Evolutionary conservation across 169 alveolate species (phyloP).

Genomic region (Babesia divergens): DNA sequence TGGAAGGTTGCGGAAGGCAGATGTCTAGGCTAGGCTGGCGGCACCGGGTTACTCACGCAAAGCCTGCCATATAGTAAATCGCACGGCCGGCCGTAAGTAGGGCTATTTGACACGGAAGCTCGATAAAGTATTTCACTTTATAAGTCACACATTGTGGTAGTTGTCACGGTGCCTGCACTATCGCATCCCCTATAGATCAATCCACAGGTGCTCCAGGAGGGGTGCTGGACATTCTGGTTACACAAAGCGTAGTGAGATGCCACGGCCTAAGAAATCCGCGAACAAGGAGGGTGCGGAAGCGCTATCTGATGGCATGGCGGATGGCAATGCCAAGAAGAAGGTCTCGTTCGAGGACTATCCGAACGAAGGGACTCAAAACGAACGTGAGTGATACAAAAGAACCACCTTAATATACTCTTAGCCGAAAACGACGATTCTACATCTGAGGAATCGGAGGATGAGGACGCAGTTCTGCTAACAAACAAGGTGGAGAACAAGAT

Average conservation of each 20-base stretch:
- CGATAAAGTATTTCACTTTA: too few relatives aligned
- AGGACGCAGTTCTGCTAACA: conserved; percentile 72
- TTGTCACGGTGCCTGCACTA: too few relatives aligned
- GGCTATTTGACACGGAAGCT: too few relatives aligned
- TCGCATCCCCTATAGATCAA: too few relatives aligned
- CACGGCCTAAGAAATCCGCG: not conserved
- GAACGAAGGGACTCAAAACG: not conserved
- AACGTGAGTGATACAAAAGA: not conserved
- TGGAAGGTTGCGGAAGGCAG: too few relatives aligned
- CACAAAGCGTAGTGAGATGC: not conserved
- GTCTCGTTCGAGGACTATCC: not conserved
- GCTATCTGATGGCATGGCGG: not conserved
- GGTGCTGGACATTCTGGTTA: too few relatives aligned
- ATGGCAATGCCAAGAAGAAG: not conserved
- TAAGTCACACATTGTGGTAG: too few relatives aligned
- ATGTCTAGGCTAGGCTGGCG: too few relatives aligned
- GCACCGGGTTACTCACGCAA: too few relatives aligned
- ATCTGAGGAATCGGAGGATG: conserved; percentile 72
- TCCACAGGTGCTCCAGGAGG: too few relatives aligned
- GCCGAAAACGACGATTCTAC: not conserved
- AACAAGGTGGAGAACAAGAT: conserved; percentile 73
- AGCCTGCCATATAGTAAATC: too few relatives aligned
- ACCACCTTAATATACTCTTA: not conserved
- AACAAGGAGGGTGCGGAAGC: not conserved
- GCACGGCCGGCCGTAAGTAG: too few relatives aligned